Conservation (phyloP, 73 alveolate genomes). For the Tetrahymena thermophila region DNA sequence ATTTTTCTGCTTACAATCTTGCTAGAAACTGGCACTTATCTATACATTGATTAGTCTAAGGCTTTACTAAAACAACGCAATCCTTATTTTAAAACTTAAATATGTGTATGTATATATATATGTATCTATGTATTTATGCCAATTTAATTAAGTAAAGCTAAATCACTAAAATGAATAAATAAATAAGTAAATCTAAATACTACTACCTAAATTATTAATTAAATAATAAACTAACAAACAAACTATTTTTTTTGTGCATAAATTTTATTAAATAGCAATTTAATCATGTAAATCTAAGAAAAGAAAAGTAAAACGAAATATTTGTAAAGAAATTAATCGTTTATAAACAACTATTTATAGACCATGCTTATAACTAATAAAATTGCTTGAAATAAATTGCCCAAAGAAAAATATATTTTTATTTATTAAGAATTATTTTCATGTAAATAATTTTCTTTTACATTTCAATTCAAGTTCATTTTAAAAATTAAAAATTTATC, state of each 20-base stretch:
- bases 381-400: too few relatives aligned
- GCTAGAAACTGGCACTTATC: not conserved
- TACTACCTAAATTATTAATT: not conserved
- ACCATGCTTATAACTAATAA: not conserved
- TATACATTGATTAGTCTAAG: not conserved
- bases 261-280: too few relatives aligned
- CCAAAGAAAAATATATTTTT: too few relatives aligned
- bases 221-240: not conserved
- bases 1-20: not conserved
- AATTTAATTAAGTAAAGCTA: not conserved
- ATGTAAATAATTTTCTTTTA: too few relatives aligned
- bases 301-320: not conserved
- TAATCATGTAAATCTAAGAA: not conserved
- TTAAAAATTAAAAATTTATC: too few relatives aligned
- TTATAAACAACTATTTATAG: not conserved
- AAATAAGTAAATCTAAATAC: not conserved
- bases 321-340: not conserved
- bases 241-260: too few relatives aligned
- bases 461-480: too few relatives aligned
- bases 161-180: not conserved
- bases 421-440: too few relatives aligned
- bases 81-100: not conserved
- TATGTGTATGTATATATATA: not conserved
- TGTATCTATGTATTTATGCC: not conserved
- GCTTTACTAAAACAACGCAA: not conserved